phyloP scores from a whole-genome alignment of 2,329 filamentous ascomycete genomes.

The Didymella sp. region DNA sequence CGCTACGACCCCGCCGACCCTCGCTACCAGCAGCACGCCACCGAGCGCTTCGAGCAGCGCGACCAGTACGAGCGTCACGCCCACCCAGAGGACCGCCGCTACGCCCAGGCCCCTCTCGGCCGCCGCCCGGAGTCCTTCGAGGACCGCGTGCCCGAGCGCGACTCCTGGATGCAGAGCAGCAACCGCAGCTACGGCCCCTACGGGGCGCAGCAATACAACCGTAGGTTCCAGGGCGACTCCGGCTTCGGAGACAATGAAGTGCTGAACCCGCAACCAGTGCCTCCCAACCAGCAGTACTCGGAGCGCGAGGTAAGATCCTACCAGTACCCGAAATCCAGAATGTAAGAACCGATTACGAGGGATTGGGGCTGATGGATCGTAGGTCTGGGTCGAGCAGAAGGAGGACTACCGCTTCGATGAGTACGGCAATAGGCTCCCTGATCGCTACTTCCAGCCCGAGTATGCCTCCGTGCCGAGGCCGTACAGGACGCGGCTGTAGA shows the following conservation, averaged over 20 bases:
- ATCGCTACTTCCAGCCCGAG: slow-evolving; percentile 34
- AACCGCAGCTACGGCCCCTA: slow-evolving; percentile 26
- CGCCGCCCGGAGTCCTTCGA: slow-evolving; percentile 46
- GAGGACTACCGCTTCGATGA: slow-evolving; percentile 46
- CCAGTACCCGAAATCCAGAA: not conserved
- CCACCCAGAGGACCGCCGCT: slow-evolving; percentile 24
- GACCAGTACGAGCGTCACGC: slow-evolving; percentile 27
- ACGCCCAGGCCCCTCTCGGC: slow-evolving; percentile 33
- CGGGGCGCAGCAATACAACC: slow-evolving; percentile 41
- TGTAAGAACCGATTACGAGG: too few relatives aligned
- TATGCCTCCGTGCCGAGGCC: slow-evolving; percentile 29
- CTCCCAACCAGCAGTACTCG: slow-evolving; percentile 34
- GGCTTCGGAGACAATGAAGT: slow-evolving; percentile 48
- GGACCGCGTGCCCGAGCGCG: slow-evolving; percentile 47
- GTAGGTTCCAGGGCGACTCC: slow-evolving; percentile 45
- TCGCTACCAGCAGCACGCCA: slow-evolving; percentile 37
- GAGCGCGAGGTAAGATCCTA: slow-evolving; percentile 44
- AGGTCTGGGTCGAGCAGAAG: slow-evolving; percentile 49
- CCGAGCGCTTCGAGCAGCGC: slow-evolving; percentile 28
- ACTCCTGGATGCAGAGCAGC: slow-evolving; percentile 44
- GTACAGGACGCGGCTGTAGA: slow-evolving; percentile 39
- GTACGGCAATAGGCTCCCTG: slow-evolving; percentile 47
- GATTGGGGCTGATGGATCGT: too few relatives aligned
- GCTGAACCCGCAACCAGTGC: slow-evolving; percentile 49
- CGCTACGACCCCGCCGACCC: slow-evolving; percentile 32